Evolutionary conservation across 139 green algal species (phyloP), one percentile per base, ranked within the genome.

Genomic region (Micractinium conductrix): DNA sequence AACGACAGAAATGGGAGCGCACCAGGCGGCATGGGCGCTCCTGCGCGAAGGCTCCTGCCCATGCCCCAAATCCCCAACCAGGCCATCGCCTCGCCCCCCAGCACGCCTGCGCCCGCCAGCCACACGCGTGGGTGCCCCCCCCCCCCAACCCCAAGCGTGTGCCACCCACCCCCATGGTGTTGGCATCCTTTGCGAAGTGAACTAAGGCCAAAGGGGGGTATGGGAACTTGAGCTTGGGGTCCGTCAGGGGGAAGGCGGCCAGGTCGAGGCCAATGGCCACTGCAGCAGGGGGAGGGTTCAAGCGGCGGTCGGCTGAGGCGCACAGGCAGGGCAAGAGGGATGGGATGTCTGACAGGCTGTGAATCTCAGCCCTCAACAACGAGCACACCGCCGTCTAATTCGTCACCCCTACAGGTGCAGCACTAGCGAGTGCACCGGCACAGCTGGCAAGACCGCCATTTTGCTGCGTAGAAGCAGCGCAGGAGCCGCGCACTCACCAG

Each of bases 161-260:
- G 48, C 12, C 19, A 24, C 72, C 14, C 76, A 60, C 76, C 58
- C 16, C 12, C 40, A 60, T 38, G 0, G 76, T 82, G 58, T 60
- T 72, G 26, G 28, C 21, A 38, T 82, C 76, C 1, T 53, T 65
- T 40, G 76, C 24, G 40, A 82, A 82, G 26, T 82, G 76, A 6
- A 82, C 38, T 16, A 71, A 71, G 37, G 62, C 76, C 14, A 55
- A 37, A 16, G 55, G 76, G 7, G 76, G 76, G 58, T 82, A 82
- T 12, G 37, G 55, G 37, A 40, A 50, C 38, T 72, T 19, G 0
- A 44, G 76, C 0, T 71, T 33, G 33, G 37, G 33, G 12, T 33
- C 42, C 3, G 50, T 33, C n/a, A 67, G 38, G 2, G 76, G 76
- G 38, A 82, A 82, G 40, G 58, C 58, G 55, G 12, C 55, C 26